Evolutionary conservation across 768 basidiomycete species (phyloP).

Genomic region (Macrolepiota albuminosa): DNA sequence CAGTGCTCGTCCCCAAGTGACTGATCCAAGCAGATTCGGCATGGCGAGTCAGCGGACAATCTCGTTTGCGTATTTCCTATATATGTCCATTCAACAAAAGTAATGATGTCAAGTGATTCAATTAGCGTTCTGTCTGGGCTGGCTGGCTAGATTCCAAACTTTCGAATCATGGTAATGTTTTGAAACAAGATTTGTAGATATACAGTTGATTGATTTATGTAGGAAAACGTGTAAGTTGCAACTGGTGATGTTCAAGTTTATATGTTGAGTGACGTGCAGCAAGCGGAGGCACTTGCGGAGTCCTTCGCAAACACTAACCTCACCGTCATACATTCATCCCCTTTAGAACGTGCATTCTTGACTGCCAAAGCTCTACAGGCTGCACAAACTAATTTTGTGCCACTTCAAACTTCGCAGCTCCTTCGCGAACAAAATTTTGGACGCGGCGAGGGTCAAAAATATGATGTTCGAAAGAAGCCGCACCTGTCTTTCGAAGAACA

Average conservation of each 20-base stretch:
- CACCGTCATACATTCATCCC: constrained; percentile 59
- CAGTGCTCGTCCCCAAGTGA: background rate
- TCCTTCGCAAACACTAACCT: constrained; percentile 45
- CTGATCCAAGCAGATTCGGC: constrained; percentile 47
- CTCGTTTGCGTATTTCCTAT: constrained; percentile 35
- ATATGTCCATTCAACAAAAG: background rate
- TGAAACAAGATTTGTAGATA: background rate
- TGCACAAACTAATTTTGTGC: constrained; percentile 40
- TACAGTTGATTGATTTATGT: background rate
- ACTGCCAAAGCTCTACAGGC: constrained; percentile 56
- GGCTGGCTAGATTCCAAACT: constrained; percentile 73
- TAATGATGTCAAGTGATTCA: background rate
- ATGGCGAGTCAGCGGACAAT: constrained; percentile 78
- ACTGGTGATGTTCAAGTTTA: background rate
- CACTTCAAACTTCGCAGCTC: constrained; percentile 42
- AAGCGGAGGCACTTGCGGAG: constrained; percentile 59
- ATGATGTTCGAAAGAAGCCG: constrained; percentile 28
- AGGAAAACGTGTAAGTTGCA: constrained; percentile 51
- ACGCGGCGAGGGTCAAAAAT: constrained; percentile 59
- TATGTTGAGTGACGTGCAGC: constrained; percentile 27
- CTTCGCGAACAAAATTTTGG: constrained; percentile 72
- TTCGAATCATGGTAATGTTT: constrained; percentile 61
- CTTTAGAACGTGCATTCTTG: constrained; percentile 56
- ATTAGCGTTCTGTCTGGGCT: constrained; percentile 51
- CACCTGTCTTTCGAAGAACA: constrained; percentile 40